Evolutionary conservation across 2,329 filamentous ascomycete genomes (phyloP).

Genomic region (Stenocarpella maydis): DNA sequence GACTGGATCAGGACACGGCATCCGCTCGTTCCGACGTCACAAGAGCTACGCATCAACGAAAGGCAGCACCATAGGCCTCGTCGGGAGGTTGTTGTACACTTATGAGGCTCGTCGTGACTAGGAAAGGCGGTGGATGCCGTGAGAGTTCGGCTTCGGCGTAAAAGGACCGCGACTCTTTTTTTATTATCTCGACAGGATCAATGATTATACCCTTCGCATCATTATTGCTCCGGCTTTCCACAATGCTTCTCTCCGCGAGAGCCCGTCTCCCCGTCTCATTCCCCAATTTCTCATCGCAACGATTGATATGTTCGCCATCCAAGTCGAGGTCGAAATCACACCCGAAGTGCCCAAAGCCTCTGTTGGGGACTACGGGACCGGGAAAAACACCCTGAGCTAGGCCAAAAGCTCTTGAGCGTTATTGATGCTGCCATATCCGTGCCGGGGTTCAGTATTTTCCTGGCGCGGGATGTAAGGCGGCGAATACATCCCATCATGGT

Average conservation of each 20-base stretch:
- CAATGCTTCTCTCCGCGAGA: background rate
- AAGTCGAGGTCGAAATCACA: background rate
- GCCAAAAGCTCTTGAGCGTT: background rate
- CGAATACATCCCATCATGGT: too few relatives aligned
- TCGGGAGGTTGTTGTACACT: slow-evolving; percentile 21
- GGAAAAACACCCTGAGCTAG: background rate
- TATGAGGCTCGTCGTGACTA: slow-evolving; percentile 19
- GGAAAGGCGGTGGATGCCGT: slow-evolving; percentile 1
- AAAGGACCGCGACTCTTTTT: slow-evolving; percentile 22
- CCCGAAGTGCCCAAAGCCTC: background rate
- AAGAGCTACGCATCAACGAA: background rate
- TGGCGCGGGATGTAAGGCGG: too few relatives aligned
- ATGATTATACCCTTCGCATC: slow-evolving; percentile 30
- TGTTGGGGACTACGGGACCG: background rate
- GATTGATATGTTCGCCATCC: background rate
- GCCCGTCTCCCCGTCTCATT: background rate
- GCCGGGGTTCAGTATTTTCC: background rate
- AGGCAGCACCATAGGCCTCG: background rate
- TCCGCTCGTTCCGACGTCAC: background rate
- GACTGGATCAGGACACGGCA: background rate
- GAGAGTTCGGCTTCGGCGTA: slow-evolving; percentile 21
- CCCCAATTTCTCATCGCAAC: background rate
- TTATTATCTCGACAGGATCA: slow-evolving; percentile 27
- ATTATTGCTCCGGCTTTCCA: background rate
- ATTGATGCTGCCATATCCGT: background rate